These are phyloP conservation scores for Rhododendron mucronatum DNA, from an alignment of 148 eudicot genomes.

Conservation along the genomic window DNA sequence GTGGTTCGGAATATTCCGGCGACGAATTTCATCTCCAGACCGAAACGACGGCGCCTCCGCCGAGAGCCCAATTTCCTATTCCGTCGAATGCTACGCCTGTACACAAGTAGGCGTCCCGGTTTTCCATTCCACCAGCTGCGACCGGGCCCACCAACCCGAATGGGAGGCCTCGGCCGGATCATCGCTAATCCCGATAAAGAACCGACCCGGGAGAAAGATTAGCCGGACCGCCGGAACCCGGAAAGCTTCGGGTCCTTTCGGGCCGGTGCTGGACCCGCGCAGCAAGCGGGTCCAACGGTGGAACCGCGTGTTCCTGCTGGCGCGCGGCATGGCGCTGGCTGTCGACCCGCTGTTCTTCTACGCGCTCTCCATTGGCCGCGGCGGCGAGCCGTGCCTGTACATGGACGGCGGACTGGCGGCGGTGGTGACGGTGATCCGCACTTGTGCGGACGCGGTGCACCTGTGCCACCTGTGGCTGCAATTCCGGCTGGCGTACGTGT, in stretches of 20 bases:
- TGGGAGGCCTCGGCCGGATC: slow-evolving; percentile 95
- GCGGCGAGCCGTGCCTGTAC: slow-evolving; percentile 68
- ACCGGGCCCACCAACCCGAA: slow-evolving; percentile 65
- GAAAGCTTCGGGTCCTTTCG: slow-evolving; percentile 21
- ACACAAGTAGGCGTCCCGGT: slow-evolving; percentile 83
- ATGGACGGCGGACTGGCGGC: slow-evolving; percentile 69
- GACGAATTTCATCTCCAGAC: slow-evolving; percentile 10
- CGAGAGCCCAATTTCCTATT: slow-evolving; percentile 18
- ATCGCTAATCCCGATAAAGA: slow-evolving; percentile 51
- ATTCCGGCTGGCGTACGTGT: slow-evolving; percentile 83
- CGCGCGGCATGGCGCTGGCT: slow-evolving; percentile 75
- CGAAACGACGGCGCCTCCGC: slow-evolving; percentile 20
- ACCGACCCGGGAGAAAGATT: slow-evolving; percentile 15
- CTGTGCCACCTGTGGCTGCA: slow-evolving; percentile 81
- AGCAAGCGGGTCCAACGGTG: slow-evolving; percentile 60
- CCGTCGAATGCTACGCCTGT: slow-evolving; percentile 82
- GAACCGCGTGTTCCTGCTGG: slow-evolving; percentile 64
- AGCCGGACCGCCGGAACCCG: background rate
- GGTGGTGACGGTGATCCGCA: slow-evolving; percentile 48
- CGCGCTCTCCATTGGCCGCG: slow-evolving; percentile 58
- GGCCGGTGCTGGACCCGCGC: slow-evolving; percentile 64
- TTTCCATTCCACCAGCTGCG: slow-evolving; percentile 94
- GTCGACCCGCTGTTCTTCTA: slow-evolving; percentile 91
- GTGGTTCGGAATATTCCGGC: slow-evolving; percentile 33
- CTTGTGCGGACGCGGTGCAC: slow-evolving; percentile 68